Evolutionary conservation across 805 yeast species (phyloP), one percentile per base, ranked within the genome.

Genomic region (Isabelozyma rhagii): DNA sequence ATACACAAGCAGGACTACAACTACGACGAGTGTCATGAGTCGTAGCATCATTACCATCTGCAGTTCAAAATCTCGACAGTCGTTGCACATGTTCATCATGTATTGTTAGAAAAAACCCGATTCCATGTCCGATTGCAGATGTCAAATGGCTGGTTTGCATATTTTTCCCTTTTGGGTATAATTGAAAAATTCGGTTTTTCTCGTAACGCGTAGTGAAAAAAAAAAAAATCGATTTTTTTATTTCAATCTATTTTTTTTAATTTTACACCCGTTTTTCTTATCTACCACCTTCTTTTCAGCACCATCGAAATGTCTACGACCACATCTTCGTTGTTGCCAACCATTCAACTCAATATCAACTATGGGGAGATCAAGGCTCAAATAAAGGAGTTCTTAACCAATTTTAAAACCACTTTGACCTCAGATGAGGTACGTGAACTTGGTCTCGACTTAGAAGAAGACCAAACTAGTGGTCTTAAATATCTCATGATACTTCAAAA

Each of bases 401-500:
- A 87, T 59, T 91, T 74, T 76, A 87, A 83, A 67, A 59, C 75
- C 46, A 60, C 69, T 36, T 40, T 63, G 41, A 58, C 57, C 11
- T 71, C 59, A 39, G 66, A 53, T n/a, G 68, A 60, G 25, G 36
- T 31, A 31, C 36, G 36, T 31, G 56, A 60, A 15, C 42, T 53
- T 27, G 65, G 60, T 3, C 45, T 42, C 18, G 63, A 55, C 11
- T 40, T 58, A 5, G 59, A 53, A 28, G 59, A 59, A 14, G 64
- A 58, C 29, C 67, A 67, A 10, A 28, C 46, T 4, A 50, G 51
- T 38, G 85, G 85, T 34, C 84, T 87, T 21, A 94, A 94, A 66
- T 94, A 94, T 69, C 72, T 87, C 83, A 74, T 72, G 31, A 56
- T 87, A 5, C 72, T 94, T 43, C 97, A 90, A 62, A 74, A 82